phyloP scores from a whole-genome alignment of 23 red algal species.

The Cyanidium caldarium region DNA sequence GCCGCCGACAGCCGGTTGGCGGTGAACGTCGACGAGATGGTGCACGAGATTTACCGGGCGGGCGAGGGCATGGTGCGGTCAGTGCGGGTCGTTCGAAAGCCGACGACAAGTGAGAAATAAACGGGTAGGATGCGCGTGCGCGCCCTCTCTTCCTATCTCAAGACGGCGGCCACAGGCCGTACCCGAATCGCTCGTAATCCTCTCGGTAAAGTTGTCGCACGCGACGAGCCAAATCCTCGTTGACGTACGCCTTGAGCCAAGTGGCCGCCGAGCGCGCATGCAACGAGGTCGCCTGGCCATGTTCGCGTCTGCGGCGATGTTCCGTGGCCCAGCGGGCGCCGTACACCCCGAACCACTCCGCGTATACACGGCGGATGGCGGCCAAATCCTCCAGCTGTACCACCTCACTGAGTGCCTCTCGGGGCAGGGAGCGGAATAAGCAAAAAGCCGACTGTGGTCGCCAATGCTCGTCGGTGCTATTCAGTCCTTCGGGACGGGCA shows the following conservation, averaged over 20 bases:
- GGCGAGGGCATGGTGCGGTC: neutral
- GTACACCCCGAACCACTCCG: neutral
- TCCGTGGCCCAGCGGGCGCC: neutral
- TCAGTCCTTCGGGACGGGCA: neutral
- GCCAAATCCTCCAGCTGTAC: neutral
- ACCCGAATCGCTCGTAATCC: slow-evolving; percentile 6
- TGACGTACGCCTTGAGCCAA: neutral
- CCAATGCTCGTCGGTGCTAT: neutral
- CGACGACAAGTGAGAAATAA: too few species aligned
- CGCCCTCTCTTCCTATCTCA: too few species aligned
- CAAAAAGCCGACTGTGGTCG: slow-evolving; percentile 4
- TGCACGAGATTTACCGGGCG: neutral
- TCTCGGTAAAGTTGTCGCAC: neutral
- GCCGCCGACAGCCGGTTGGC: neutral
- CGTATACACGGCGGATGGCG: neutral
- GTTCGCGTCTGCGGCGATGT: neutral
- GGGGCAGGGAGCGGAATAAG: neutral
- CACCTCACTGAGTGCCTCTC: neutral
- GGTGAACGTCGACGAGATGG: neutral
- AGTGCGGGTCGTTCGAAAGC: neutral
- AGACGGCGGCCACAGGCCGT: neutral
- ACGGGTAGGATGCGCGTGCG: too few species aligned
- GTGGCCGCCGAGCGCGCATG: neutral
- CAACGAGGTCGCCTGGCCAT: neutral
- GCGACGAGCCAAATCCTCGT: neutral